These are phyloP conservation scores for Mortierella hygrophila DNA, from an alignment of 192 early-diverging fungal genomes.

Conservation along the genomic window DNA sequence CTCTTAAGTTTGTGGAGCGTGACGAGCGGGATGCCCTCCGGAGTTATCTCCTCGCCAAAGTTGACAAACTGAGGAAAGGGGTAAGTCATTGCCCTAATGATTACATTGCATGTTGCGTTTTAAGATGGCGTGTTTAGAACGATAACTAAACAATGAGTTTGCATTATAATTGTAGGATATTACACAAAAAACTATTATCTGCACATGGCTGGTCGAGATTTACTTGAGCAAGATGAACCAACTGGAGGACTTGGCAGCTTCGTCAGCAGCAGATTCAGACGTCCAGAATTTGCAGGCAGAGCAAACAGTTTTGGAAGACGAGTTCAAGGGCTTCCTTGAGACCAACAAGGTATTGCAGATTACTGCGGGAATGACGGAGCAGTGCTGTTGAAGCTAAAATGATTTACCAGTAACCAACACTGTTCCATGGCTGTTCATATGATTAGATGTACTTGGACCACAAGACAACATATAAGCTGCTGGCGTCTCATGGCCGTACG, in stretches of 20 bases:
- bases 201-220: constrained; percentile 93
- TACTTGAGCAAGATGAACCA: constrained; percentile 84
- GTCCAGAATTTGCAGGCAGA: constrained; percentile 70
- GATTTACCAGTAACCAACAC: neutral
- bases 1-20: constrained; percentile 83
- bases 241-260: constrained; percentile 66
- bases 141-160: neutral
- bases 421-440: neutral
- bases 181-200: constrained; percentile 84
- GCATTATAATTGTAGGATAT: constrained; percentile 64
- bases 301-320: constrained; percentile 68
- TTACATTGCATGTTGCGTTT: constrained; percentile 11
- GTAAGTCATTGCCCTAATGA: constrained; percentile 54
- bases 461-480: constrained; percentile 82
- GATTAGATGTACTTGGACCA: constrained; percentile 67
- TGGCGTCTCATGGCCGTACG: constrained; percentile 88
- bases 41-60: constrained; percentile 81
- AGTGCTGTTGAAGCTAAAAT: neutral
- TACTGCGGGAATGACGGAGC: neutral
- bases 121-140: neutral
- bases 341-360: constrained; percentile 68
- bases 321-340: constrained; percentile 81
- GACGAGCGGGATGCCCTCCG: constrained; percentile 82
- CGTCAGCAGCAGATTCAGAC: constrained; percentile 55
- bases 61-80: constrained; percentile 73